phyloP scores from a whole-genome alignment of 805 yeast genomes.

The Candida xiaguanensis region DNA sequence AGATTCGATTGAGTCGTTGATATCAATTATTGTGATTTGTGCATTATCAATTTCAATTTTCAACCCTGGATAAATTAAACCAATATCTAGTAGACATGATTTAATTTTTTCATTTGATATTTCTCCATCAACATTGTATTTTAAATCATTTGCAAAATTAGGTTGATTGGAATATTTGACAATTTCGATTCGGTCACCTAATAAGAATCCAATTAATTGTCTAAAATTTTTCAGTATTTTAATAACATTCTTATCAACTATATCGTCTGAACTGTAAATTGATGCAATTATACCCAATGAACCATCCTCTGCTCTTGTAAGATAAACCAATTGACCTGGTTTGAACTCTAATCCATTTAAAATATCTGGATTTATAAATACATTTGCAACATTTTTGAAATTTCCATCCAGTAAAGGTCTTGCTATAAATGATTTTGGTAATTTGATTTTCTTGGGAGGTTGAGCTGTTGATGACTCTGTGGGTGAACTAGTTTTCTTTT shows the following conservation, averaged over 20 bases:
- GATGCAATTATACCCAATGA: slow-evolving; percentile 44
- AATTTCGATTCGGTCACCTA: slow-evolving; percentile 48
- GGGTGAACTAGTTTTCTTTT: slow-evolving; percentile 20
- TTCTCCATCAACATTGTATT: background rate
- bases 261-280: slow-evolving; percentile 32
- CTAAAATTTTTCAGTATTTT: slow-evolving; percentile 24
- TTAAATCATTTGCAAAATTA: slow-evolving; percentile 18
- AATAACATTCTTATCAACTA: slow-evolving; percentile 26
- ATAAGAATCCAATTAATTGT: slow-evolving; percentile 36
- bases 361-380: slow-evolving; percentile 40
- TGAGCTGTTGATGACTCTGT: slow-evolving; percentile 13
- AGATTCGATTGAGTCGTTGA: slow-evolving; percentile 30
- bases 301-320: slow-evolving; percentile 42
- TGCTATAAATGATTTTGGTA: slow-evolving; percentile 39
- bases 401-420: slow-evolving; percentile 24
- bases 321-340: slow-evolving; percentile 43
- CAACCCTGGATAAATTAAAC: slow-evolving; percentile 60
- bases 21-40: slow-evolving; percentile 25
- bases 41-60: slow-evolving; percentile 9
- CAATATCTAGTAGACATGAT: slow-evolving; percentile 48
- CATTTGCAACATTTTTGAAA: slow-evolving; percentile 23
- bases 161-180: slow-evolving; percentile 49
- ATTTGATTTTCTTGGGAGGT: slow-evolving; percentile 30
- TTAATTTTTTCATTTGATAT: slow-evolving; percentile 22
- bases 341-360: slow-evolving; percentile 45